Conservation (phyloP, 140 eudicot species). For the Flaveria floridana region DNA sequence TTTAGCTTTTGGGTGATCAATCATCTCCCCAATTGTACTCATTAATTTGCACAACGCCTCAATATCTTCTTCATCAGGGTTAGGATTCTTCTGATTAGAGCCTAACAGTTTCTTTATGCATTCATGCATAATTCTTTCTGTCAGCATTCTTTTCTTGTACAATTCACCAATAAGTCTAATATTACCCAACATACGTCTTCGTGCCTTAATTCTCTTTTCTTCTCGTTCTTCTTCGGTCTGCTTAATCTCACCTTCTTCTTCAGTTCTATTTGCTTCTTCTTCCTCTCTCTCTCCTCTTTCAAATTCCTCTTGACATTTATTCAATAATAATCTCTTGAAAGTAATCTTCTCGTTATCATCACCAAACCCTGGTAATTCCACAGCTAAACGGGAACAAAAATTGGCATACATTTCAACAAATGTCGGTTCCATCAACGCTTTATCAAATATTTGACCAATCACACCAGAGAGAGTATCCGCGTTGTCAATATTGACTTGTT, state of each 20-base stretch:
- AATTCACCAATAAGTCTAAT: constrained; percentile 87
- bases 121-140: constrained; percentile 88
- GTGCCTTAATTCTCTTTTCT: constrained; percentile 57
- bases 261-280: constrained; percentile 75
- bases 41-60: constrained; percentile 83
- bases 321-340: constrained; percentile 70
- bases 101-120: constrained; percentile 75
- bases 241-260: constrained; percentile 64
- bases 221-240: constrained; percentile 61
- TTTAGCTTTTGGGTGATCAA: constrained; percentile 68
- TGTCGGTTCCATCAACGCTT: constrained; percentile 90
- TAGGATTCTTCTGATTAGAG: constrained; percentile 31
- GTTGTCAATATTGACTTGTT: constrained; percentile 59
- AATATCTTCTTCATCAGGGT: constrained; percentile 62
- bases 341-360: constrained; percentile 78
- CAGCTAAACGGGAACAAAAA: constrained; percentile 73
- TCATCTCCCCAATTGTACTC: constrained; percentile 93
- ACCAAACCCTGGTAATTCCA: constrained; percentile 74
- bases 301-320: constrained; percentile 92
- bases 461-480: constrained; percentile 49
- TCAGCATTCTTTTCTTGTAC: constrained; percentile 88
- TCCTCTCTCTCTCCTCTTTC: constrained; percentile 82
- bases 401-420: constrained; percentile 93
- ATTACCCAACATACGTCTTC: constrained; percentile 82
- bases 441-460: constrained; percentile 67